Evolutionary conservation across 176 grass and related monocot species (phyloP).

Genomic region (Zizania latifolia): DNA sequence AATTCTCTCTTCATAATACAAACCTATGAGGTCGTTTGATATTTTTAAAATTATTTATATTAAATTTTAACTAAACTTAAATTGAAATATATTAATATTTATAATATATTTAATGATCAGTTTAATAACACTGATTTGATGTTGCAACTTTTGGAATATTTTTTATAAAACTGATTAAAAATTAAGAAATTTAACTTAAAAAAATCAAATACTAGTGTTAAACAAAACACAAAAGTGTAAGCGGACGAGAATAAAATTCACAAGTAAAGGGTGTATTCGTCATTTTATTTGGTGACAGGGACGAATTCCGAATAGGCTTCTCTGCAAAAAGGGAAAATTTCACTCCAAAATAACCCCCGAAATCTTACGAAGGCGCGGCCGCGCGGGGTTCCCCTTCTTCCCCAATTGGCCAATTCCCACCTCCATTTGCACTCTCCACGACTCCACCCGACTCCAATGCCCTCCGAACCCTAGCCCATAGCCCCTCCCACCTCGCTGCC

Average conservation of each 20-base stretch:
- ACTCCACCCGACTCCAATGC: constrained; percentile 27
- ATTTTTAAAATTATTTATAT: too few relatives aligned
- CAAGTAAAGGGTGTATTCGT: background rate
- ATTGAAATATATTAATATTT: too few relatives aligned
- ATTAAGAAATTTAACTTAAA: too few relatives aligned
- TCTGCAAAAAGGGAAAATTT: background rate
- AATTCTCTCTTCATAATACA: too few relatives aligned
- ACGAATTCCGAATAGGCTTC: background rate
- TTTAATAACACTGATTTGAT: too few relatives aligned
- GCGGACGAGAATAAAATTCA: background rate
- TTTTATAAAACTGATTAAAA: too few relatives aligned
- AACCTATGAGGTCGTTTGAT: too few relatives aligned
- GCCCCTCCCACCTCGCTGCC: background rate
- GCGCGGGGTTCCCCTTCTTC: constrained; percentile 6
- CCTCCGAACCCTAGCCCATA: constrained; percentile 35
- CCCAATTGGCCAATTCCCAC: constrained; percentile 21
- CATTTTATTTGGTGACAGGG: background rate
- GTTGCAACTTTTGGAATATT: too few relatives aligned
- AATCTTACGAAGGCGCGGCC: background rate
- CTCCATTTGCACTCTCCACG: constrained; percentile 3
- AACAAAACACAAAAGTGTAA: too few relatives aligned
- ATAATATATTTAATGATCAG: too few relatives aligned
- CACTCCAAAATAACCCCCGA: background rate
- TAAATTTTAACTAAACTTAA: too few relatives aligned
- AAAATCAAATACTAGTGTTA: too few relatives aligned